Conservation (phyloP, 805 yeast genomes). For the Hanseniaspora thailandica region DNA sequence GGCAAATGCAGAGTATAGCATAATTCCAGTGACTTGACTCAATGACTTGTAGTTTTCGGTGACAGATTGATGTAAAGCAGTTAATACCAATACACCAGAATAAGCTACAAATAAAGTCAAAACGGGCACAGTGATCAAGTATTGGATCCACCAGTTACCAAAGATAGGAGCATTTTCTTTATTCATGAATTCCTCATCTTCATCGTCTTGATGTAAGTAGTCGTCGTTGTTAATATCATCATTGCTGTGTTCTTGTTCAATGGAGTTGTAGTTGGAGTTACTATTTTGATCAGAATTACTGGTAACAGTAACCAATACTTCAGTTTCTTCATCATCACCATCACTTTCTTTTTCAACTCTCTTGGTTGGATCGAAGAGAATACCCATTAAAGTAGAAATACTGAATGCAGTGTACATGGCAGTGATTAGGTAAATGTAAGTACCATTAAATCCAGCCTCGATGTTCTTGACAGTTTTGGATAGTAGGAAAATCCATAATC, state of each 20-base stretch:
- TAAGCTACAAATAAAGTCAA: constrained; percentile 44
- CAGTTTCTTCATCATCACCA: background rate
- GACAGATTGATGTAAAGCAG: constrained; percentile 57
- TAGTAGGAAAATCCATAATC: constrained; percentile 47
- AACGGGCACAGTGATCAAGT: constrained; percentile 53
- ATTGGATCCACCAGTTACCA: constrained; percentile 77
- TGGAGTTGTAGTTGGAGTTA: constrained; percentile 1
- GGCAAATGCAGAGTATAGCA: constrained; percentile 30
- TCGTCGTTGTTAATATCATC: constrained; percentile 16
- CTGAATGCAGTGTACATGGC: constrained; percentile 39
- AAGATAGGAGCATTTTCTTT: constrained; percentile 22
- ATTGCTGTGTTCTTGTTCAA: constrained; percentile 12
- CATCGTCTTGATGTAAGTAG: background rate
- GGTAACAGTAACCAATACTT: constrained; percentile 13
- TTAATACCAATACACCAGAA: constrained; percentile 41
- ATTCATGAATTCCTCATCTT: constrained; percentile 1
- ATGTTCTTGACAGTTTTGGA: constrained; percentile 40
- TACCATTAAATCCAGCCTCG: constrained; percentile 33
- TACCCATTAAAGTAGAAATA: constrained; percentile 40
- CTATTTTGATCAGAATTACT: background rate
- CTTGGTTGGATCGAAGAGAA: constrained; percentile 29
- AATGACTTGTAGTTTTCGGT: constrained; percentile 50
- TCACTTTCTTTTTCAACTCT: background rate
- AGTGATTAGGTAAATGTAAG: constrained; percentile 42
- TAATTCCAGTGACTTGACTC: constrained; percentile 28